phyloP scores from a whole-genome alignment of 2,329 filamentous ascomycete species.

The Colletotrichum acutatum region DNA sequence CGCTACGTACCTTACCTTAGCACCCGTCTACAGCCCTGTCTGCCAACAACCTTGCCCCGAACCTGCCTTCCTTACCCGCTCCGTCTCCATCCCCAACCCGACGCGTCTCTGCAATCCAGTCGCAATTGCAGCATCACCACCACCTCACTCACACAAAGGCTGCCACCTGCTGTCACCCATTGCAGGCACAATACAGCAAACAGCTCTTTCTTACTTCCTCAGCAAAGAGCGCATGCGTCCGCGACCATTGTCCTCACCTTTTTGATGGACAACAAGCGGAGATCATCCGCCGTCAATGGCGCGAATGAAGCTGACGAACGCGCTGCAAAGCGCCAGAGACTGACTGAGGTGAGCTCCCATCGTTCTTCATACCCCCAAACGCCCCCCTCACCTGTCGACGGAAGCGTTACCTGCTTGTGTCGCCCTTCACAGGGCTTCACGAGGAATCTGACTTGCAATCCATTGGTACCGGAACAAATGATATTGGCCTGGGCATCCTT shows the following conservation, averaged over 20 bases:
- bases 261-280: conserved; percentile 68
- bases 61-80: background rate
- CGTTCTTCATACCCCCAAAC: conserved; percentile 10
- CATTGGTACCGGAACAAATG: background rate
- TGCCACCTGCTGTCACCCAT: conserved; percentile 12
- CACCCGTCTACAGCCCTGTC: conserved; percentile 17
- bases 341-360: conserved; percentile 56
- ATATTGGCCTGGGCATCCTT: background rate
- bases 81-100: conserved; percentile 24
- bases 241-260: conserved; percentile 17
- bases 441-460: background rate
- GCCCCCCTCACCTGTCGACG: conserved; percentile 38
- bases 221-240: conserved; percentile 14
- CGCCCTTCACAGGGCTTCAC: background rate
- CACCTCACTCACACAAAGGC: conserved; percentile 1
- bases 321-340: conserved; percentile 66
- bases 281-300: conserved; percentile 58
- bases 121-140: conserved; percentile 24
- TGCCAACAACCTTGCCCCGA: conserved; percentile 16
- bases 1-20: conserved; percentile 4
- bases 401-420: background rate
- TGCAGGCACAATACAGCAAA: conserved; percentile 1
- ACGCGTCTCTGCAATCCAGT: conserved; percentile 33
- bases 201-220: conserved; percentile 1
- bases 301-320: conserved; percentile 62